Conservation (phyloP, 495 filamentous ascomycete genomes). For the Hypoxylon fuscum region DNA sequence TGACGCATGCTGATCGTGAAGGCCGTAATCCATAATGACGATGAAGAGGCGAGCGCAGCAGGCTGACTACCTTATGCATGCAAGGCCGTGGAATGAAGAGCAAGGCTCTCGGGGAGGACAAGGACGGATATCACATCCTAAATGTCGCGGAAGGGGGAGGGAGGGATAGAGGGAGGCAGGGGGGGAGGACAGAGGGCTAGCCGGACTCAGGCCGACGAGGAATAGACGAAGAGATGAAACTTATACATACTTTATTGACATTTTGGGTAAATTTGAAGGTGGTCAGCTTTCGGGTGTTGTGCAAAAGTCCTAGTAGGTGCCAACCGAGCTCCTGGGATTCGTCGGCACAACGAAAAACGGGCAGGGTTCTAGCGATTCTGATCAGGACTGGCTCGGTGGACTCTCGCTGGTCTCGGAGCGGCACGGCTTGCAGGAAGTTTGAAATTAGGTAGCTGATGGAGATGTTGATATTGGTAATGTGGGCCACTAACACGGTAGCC, state of each 20-base stretch:
- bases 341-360: slow-evolving; percentile 45
- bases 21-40: slow-evolving; percentile 55
- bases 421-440: slow-evolving; percentile 46
- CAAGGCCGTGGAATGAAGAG: slow-evolving; percentile 34
- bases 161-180: slow-evolving; percentile 31
- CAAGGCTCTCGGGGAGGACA: slow-evolving; percentile 39
- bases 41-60: slow-evolving; percentile 10
- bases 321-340: slow-evolving; percentile 48
- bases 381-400: slow-evolving; percentile 39
- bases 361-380: slow-evolving; percentile 42
- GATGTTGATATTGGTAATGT: slow-evolving; percentile 43
- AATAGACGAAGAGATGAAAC: slow-evolving; percentile 33
- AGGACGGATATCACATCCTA: slow-evolving; percentile 38
- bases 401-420: slow-evolving; percentile 41
- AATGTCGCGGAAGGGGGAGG: slow-evolving; percentile 36
- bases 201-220: slow-evolving; percentile 26
- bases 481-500: slow-evolving; percentile 42
- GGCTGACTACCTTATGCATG: slow-evolving; percentile 18
- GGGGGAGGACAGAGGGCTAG: slow-evolving; percentile 19
- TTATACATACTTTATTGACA: slow-evolving; percentile 74
- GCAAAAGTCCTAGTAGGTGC: slow-evolving; percentile 36
- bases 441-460: slow-evolving; percentile 29
- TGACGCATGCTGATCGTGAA: slow-evolving; percentile 56
- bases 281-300: slow-evolving; percentile 53
- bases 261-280: slow-evolving; percentile 56